Evolutionary conservation across 2,329 filamentous ascomycete genomes (phyloP).

Genomic region (Colletotrichum sp.): DNA sequence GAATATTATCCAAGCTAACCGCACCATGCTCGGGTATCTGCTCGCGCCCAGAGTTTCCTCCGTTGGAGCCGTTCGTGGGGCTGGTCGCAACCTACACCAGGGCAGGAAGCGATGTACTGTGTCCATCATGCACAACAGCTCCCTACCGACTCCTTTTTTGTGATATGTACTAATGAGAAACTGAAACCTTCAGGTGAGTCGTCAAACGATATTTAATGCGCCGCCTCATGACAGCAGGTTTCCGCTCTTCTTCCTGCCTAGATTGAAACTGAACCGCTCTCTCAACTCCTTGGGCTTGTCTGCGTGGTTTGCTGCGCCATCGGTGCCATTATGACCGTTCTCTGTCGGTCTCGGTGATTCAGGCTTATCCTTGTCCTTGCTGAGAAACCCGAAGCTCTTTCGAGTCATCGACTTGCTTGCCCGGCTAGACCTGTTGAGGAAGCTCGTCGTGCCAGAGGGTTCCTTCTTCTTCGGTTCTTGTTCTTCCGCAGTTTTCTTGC

Average conservation of each 20-base stretch:
- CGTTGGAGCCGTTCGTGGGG: not conserved
- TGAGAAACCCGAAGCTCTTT: slow-evolving; percentile 73
- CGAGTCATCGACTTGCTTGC: slow-evolving; percentile 81
- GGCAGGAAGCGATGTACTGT: not conserved
- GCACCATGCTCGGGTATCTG: slow-evolving; percentile 19
- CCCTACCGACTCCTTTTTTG: slow-evolving; percentile 1
- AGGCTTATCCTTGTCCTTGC: slow-evolving; percentile 52
- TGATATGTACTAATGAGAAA: slow-evolving; percentile 13
- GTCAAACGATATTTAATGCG: not conserved
- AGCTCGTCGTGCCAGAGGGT: slow-evolving; percentile 44
- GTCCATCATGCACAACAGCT: not conserved
- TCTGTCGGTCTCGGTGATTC: slow-evolving; percentile 27
- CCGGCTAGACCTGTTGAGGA: slow-evolving; percentile 71
- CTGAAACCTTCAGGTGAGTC: not conserved
- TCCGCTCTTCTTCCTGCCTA: slow-evolving; percentile 76
- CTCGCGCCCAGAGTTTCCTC: not conserved
- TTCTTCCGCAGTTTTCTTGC: slow-evolving; percentile 65
- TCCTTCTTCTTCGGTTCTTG: slow-evolving; percentile 45
- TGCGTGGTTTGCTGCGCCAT: slow-evolving; percentile 28
- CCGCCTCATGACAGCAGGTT: slow-evolving; percentile 32
- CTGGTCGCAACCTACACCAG: not conserved
- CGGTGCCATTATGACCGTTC: slow-evolving; percentile 31
- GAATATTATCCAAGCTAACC: slow-evolving; percentile 17
- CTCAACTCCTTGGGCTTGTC: slow-evolving; percentile 60
- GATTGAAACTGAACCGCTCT: slow-evolving; percentile 69